phyloP scores from a whole-genome alignment of 768 basidiomycete genomes.

The Strobilomyces dryophilus region DNA sequence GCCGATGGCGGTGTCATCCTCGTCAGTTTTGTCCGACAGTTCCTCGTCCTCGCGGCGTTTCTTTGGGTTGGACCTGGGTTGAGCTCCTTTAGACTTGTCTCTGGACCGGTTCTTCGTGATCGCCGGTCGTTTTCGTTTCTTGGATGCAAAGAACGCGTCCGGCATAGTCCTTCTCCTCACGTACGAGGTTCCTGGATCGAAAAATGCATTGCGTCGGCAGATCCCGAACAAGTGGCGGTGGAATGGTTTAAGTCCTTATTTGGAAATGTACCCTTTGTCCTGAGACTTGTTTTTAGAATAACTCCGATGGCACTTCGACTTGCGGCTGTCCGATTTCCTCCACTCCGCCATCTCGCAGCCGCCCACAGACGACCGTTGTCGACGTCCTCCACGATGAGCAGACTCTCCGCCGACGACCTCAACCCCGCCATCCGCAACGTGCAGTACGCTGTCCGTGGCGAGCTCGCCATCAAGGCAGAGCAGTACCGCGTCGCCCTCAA shows the following conservation, averaged over 20 bases:
- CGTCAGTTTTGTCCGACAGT: constrained; percentile 59
- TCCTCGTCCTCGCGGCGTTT: constrained; percentile 51
- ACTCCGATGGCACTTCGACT: constrained; percentile 11
- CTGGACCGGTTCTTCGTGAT: constrained; percentile 23
- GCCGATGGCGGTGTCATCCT: constrained; percentile 53
- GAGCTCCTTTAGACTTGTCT: constrained; percentile 23
- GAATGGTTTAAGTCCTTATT: neutral
- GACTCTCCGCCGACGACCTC: constrained; percentile 65
- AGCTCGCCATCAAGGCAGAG: constrained; percentile 94
- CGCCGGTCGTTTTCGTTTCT: constrained; percentile 56
- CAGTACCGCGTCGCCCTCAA: constrained; percentile 69
- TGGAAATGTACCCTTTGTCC: neutral
- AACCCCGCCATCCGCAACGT: constrained; percentile 85
- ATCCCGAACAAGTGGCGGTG: neutral
- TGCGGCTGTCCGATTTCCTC: constrained; percentile 1
- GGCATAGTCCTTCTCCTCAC: constrained; percentile 47
- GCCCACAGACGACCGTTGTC: neutral
- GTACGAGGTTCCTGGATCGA: constrained; percentile 5
- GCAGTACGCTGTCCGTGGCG: constrained; percentile 95
- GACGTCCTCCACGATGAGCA: constrained; percentile 39
- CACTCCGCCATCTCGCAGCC: neutral
- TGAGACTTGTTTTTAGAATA: neutral
- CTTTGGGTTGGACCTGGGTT: constrained; percentile 19
- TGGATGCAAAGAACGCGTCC: constrained; percentile 75
- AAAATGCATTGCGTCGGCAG: constrained; percentile 18